phyloP scores from a whole-genome alignment of 495 filamentous ascomycete species.

The Xylaria intraflava region DNA sequence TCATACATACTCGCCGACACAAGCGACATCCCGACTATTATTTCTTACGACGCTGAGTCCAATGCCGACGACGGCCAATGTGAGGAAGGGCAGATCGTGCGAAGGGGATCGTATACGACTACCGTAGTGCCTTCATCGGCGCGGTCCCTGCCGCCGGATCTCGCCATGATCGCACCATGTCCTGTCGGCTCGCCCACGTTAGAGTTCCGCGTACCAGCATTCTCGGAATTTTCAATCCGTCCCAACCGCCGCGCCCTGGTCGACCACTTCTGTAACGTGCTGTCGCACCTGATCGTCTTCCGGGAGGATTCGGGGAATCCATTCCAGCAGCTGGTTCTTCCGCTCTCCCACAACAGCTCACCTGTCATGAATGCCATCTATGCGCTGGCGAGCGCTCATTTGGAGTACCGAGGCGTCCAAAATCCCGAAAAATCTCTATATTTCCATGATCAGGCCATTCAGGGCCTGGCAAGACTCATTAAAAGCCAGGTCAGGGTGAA shows the following conservation, averaged over 20 bases:
- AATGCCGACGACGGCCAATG: slow-evolving; percentile 1
- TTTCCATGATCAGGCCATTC: slow-evolving; percentile 54
- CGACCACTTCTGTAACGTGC: slow-evolving; percentile 57
- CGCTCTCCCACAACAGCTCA: slow-evolving; percentile 45
- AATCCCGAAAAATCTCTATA: slow-evolving; percentile 51
- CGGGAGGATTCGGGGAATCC: slow-evolving; percentile 57
- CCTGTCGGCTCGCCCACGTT: slow-evolving; percentile 39
- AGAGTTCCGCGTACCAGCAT: slow-evolving; percentile 47
- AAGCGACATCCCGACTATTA: background rate
- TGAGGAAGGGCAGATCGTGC: slow-evolving; percentile 11
- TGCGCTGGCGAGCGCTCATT: slow-evolving; percentile 52
- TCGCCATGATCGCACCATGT: slow-evolving; percentile 45
- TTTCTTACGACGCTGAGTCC: slow-evolving; percentile 15
- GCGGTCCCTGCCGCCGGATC: slow-evolving; percentile 28
- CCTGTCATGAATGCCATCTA: slow-evolving; percentile 54
- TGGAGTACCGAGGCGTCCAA: slow-evolving; percentile 51
- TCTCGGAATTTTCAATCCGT: slow-evolving; percentile 49
- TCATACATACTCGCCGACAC: background rate
- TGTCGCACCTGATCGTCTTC: slow-evolving; percentile 58
- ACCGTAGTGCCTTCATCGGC: slow-evolving; percentile 14
- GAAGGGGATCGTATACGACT: slow-evolving; percentile 10
- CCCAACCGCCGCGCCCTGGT: slow-evolving; percentile 50
- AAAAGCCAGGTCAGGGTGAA: slow-evolving; percentile 44
- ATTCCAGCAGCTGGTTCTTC: slow-evolving; percentile 55
- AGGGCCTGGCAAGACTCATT: slow-evolving; percentile 51